Evolutionary conservation across 495 filamentous ascomycete genomes (phyloP).

Genomic region (Neurospora africana): DNA sequence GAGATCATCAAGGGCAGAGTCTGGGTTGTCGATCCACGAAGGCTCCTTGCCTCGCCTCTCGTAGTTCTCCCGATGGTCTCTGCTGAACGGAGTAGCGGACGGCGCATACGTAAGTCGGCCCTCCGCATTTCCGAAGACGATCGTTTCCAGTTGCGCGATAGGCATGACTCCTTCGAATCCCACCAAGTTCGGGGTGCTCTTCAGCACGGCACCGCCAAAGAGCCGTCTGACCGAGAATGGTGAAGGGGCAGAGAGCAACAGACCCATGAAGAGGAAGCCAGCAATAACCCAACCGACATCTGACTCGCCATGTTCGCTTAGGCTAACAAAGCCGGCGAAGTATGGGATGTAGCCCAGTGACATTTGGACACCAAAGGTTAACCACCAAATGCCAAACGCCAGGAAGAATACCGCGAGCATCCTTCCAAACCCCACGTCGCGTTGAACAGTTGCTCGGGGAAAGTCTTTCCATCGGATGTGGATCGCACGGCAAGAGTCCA

Average conservation of each 20-base stretch:
- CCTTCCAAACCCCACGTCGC: background rate
- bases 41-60: background rate
- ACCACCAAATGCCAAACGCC: background rate
- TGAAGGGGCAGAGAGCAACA: background rate
- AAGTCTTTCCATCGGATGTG: conserved; percentile 10
- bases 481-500: conserved; percentile 15
- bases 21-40: background rate
- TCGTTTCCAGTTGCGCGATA: conserved; percentile 2
- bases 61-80: background rate
- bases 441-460: background rate
- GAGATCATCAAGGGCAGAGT: background rate
- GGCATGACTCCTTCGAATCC: conserved; percentile 21
- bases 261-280: conserved; percentile 7
- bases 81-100: background rate
- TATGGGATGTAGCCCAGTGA: background rate
- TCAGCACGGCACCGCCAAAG: background rate
- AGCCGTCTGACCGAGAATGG: background rate
- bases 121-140: background rate
- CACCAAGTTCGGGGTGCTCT: conserved; percentile 8
- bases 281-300: conserved; percentile 18
- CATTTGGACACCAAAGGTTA: conserved; percentile 2
- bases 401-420: conserved; percentile 4
- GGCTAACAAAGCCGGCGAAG: conserved; percentile 13
- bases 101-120: background rate
- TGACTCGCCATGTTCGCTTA: conserved; percentile 6